phyloP scores from a whole-genome alignment of 129 eudicot species.

The Ambrosia trifida region DNA sequence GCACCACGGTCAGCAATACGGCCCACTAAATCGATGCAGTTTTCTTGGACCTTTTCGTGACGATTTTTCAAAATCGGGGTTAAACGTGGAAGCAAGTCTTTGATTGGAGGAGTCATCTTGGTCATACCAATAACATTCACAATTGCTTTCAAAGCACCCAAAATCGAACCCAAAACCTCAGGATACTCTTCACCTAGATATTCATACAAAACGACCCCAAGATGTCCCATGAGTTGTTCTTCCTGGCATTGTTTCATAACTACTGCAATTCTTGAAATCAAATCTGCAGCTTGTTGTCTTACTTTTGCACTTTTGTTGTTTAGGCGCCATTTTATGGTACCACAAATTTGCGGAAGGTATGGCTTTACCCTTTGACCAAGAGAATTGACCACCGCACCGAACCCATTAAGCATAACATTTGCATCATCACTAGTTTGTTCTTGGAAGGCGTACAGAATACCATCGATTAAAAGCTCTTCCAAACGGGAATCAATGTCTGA shows the following conservation, averaged over 20 bases:
- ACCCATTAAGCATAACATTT: slow-evolving; percentile 93
- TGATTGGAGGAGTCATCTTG: slow-evolving; percentile 95
- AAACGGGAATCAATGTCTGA: slow-evolving; percentile 90
- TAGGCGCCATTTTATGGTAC: slow-evolving; percentile 93
- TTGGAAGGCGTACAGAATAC: slow-evolving; percentile 89
- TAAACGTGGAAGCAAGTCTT: slow-evolving; percentile 86
- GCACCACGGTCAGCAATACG: slow-evolving; percentile 98
- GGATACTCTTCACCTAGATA: slow-evolving; percentile 98
- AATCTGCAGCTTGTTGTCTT: slow-evolving; percentile 91
- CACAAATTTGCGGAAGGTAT: slow-evolving; percentile 92
- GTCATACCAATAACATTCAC: slow-evolving; percentile 98
- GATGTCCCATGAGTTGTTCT: slow-evolving; percentile 97
- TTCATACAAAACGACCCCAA: slow-evolving; percentile 93
- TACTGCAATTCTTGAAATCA: slow-evolving; percentile 86
- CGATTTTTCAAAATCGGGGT: slow-evolving; percentile 93
- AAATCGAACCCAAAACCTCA: slow-evolving; percentile 91
- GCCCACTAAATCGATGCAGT: slow-evolving; percentile 93
- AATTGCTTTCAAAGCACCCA: slow-evolving; percentile 92
- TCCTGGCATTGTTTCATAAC: slow-evolving; percentile 96
- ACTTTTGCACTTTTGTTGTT: slow-evolving; percentile 96
- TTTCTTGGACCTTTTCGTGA: slow-evolving; percentile 96
- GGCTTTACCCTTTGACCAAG: slow-evolving; percentile 96
- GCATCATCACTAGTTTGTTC: slow-evolving; percentile 97
- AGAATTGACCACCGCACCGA: slow-evolving; percentile 92
- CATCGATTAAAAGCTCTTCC: slow-evolving; percentile 93